A percentile compares a stretch with the other conserved stretches of the same genome.
Conservation (phyloP, 495 filamentous ascomycete genomes). For the Hypoxylon crocopeplum region DNA sequence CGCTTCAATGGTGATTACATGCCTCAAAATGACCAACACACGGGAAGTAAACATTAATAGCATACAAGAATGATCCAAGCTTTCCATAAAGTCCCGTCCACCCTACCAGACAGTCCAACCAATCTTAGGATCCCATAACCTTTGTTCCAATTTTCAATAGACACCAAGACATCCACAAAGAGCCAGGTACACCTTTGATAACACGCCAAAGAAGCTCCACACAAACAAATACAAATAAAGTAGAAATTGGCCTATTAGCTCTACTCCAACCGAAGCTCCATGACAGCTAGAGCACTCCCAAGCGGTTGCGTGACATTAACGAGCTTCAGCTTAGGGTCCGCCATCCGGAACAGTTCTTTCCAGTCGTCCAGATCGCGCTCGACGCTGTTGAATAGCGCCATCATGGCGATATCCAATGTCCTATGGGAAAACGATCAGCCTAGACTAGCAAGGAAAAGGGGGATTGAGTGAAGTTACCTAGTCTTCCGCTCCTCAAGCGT, state of each 20-base stretch:
- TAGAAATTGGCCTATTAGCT: conserved; percentile 36
- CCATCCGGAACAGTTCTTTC: conserved; percentile 38
- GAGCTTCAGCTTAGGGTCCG: conserved; percentile 41
- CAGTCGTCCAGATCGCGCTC: conserved; percentile 45
- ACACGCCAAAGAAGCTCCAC: no score
- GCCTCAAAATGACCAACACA: no score
- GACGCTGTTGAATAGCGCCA: conserved; percentile 43
- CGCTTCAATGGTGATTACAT: no score
- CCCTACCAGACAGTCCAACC: no score
- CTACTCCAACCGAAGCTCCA: conserved; percentile 31
- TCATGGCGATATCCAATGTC: conserved; percentile 48
- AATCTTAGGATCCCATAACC: no score
- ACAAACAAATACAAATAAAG: neutral
- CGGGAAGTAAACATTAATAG: no score
- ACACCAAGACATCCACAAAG: no score
- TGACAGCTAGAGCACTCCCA: conserved; percentile 30
- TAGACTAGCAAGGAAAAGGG: neutral
- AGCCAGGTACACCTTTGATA: no score
- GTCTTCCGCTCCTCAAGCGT: conserved; percentile 38
- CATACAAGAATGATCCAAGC: no score
- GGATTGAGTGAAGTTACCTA: conserved; percentile 5
- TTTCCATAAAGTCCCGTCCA: no score
- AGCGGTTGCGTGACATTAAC: conserved; percentile 31
- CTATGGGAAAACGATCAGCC: conserved; percentile 23
- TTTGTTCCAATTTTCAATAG: no score